Percentiles rank a stretch among this genome's conserved stretches.
These are phyloP conservation scores for Acanthochlamys bracteata DNA, from an alignment of 106 monocot genomes.

Conservation along the genomic window DNA sequence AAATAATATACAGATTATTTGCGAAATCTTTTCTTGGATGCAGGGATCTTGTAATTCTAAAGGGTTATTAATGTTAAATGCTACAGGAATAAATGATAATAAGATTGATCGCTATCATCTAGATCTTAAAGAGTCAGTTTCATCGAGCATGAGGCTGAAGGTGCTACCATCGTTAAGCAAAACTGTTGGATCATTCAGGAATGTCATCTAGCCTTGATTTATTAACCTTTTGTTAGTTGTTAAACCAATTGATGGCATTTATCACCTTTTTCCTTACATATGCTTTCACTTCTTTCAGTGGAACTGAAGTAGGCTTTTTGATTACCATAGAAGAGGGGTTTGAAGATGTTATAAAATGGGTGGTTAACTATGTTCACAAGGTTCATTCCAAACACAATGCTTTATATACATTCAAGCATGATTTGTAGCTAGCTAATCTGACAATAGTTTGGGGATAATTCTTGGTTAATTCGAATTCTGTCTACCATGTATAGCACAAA, in stretches of 20 bases:
- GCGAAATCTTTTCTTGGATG: no score
- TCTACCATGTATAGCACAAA: no score
- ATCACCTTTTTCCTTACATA: no score
- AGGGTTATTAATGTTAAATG: no score
- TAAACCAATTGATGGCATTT: not conserved
- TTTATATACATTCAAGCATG: not conserved
- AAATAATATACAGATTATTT: no score
- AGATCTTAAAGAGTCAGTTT: constrained; percentile 25
- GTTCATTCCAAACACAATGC: constrained; percentile 9
- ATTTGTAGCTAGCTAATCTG: no score
- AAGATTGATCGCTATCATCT: constrained; percentile 34
- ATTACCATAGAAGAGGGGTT: constrained; percentile 19
- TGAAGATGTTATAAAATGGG: constrained; percentile 39
- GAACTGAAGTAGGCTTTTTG: constrained; percentile 45
- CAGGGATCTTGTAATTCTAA: no score
- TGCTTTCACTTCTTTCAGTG: constrained; percentile 23
- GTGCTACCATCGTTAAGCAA: constrained; percentile 35
- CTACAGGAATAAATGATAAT: constrained; percentile 46
- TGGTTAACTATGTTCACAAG: constrained; percentile 34
- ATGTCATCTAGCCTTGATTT: not conserved
- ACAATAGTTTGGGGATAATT: no score
- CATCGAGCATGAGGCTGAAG: constrained; percentile 20
- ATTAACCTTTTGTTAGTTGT: not conserved
- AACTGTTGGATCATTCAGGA: constrained; percentile 50
- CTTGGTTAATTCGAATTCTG: no score